Evolutionary conservation across 306 rosid species (phyloP), one percentile per base, ranked within the genome.

Genomic region (Psophocarpus tetragonolobus): DNA sequence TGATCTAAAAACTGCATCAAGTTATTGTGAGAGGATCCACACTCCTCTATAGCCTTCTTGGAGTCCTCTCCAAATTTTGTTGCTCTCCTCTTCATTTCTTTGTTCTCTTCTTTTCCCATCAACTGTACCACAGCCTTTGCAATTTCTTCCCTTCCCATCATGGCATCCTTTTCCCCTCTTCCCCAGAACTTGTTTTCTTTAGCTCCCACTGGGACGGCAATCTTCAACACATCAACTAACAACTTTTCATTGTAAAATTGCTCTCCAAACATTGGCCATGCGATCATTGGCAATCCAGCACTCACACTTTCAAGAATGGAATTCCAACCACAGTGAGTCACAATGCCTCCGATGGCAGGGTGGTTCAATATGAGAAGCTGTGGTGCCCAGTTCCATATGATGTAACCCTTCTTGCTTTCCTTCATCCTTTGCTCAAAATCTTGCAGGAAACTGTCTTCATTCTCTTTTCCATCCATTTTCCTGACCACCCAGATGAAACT

Each of bases 291-390:
- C 54, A 82, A 76, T 15, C 85, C 82, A 30, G 42, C 50, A 61
- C 14, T 60, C 73, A 82, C 5, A 30, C 81, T 75, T 68, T 81
- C 85, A 2, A 81, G 81, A 36, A 30, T 62, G 4, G 85, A 60
- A n/a, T 82, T 82, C 85, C 82, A 76, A 61, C 85, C 85, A 62
- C 85, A 76, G 10, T 70, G 85, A 9, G 81, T 76, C 68, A 82
- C 78, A 18, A 82, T 69, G 2, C 85, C 81, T 27, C 74, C 81
- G 0, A 20, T 36, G 21, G 85, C 68, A 82, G 81, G 81, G 78
- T 76, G 77, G 12, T 69, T 41, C 58, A 82, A 82, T 76, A 76
- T 82, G 1, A 69, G 48, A 4, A 81, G 4, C 60, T 81, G 85
- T 23, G 80, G 81, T 18, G 85, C 85, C 85, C 85, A 81, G 2